Conservation (phyloP, 805 yeast species). For the Cyberlindnera suaveolens region DNA sequence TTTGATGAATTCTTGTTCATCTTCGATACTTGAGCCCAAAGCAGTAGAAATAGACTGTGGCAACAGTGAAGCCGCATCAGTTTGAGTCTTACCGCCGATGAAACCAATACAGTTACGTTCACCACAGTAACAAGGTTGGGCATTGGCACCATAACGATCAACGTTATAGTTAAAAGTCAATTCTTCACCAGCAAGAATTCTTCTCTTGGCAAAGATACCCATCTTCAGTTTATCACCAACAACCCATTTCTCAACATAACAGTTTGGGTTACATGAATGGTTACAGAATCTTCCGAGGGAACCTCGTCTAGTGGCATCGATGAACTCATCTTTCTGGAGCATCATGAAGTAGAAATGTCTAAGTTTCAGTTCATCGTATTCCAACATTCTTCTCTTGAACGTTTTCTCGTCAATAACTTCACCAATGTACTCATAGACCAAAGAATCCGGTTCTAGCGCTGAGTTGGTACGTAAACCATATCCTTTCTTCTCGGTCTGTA, state of each 20-base stretch:
- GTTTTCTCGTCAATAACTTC: conserved; percentile 80
- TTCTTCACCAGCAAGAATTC: conserved; percentile 74
- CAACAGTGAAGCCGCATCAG: conserved; percentile 78
- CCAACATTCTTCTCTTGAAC: conserved; percentile 69
- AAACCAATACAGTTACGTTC: conserved; percentile 88
- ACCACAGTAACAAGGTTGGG: conserved; percentile 93
- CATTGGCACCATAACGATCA: conserved; percentile 91
- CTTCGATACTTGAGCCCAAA: conserved; percentile 61
- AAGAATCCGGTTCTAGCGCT: conserved; percentile 53
- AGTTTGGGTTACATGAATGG: conserved; percentile 94
- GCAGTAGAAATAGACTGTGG: conserved; percentile 86
- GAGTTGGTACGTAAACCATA: conserved; percentile 76
- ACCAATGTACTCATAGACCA: conserved; percentile 89
- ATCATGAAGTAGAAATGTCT: conserved; percentile 93
- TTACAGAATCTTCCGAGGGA: conserved; percentile 87
- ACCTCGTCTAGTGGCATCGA: conserved; percentile 91
- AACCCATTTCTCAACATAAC: conserved; percentile 95
- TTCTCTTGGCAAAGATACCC: conserved; percentile 89
- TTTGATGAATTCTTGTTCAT: conserved; percentile 69
- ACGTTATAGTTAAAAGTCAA: conserved; percentile 81
- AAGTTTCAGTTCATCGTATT: conserved; percentile 61
- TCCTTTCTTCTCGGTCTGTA: conserved; percentile 80
- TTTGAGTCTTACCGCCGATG: conserved; percentile 95
- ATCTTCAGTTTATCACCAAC: conserved; percentile 83
- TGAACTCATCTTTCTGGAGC: conserved; percentile 87